A percentile compares a stretch with the other conserved stretches of the same genome.
phyloP scores from a whole-genome alignment of 2,329 filamentous ascomycete species.

The Phaeophleospora eucalypticola region DNA sequence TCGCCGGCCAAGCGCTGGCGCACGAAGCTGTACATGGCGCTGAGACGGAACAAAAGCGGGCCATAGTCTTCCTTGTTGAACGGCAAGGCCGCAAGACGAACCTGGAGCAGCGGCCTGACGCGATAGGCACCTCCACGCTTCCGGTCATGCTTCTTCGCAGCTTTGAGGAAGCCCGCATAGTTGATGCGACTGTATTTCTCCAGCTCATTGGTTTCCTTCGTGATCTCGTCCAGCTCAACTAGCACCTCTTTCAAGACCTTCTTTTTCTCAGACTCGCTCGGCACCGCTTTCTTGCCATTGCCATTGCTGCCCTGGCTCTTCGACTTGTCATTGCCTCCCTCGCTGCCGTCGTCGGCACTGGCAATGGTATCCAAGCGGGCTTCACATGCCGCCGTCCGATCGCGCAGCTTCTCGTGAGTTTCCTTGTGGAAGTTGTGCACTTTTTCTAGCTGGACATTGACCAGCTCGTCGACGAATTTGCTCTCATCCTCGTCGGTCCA shows the following conservation, averaged over 20 bases:
- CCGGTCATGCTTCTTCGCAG: constrained; percentile 97
- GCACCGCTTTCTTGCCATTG: constrained; percentile 34
- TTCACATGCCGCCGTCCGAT: constrained; percentile 70
- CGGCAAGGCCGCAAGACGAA: constrained; percentile 78
- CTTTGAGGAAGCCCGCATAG: constrained; percentile 96
- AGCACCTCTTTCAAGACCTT: constrained; percentile 66
- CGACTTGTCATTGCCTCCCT: constrained; percentile 3
- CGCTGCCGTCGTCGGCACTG: constrained; percentile 31
- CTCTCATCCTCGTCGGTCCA: constrained; percentile 97
- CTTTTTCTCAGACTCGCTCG: constrained; percentile 41
- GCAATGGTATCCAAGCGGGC: constrained; percentile 57
- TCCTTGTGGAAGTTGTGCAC: constrained; percentile 84
- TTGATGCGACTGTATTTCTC: constrained; percentile 95
- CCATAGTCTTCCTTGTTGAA: constrained; percentile 96
- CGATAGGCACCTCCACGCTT: constrained; percentile 83
- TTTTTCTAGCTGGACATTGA: constrained; percentile 93
- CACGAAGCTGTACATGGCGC: constrained; percentile 92
- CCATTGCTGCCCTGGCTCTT: constrained; percentile 17
- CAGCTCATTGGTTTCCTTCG: constrained; percentile 84
- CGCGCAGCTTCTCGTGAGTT: constrained; percentile 75
- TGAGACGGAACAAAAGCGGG: constrained; percentile 80
- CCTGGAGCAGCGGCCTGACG: constrained; percentile 85
- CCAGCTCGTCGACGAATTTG: constrained; percentile 87
- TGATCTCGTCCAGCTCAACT: constrained; percentile 78
- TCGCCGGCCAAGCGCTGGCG: constrained; percentile 73